Base-by-base conservation (phyloP, 345 rosid genomes). In the Citrus sinensis region DNA sequence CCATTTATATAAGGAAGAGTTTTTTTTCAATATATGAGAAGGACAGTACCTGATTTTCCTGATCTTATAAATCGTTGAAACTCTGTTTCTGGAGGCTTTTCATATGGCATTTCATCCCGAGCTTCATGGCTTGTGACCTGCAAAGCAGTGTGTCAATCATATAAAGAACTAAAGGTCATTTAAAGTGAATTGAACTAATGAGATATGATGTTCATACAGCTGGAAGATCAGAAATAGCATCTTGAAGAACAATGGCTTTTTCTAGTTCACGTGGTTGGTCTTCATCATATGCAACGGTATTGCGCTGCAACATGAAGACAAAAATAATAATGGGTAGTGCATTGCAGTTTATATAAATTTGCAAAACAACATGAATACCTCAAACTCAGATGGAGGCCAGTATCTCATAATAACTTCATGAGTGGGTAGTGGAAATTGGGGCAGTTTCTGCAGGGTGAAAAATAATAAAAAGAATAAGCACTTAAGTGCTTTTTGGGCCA, bases 201-300 rank as follows among this genome's bases (percentile, higher is more conserved):
- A 71, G 76, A 32, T 68, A 76, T 63, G 78, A 78, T 69, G 35
- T 60, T 46, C 80, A 49, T 92, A 92, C 99, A 67, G 75, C 82
- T 72, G 99, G 98, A 80, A 95, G 98, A 92, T 95, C 99, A 63
- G 94, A 93, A 76, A 95, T 91, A 60, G 98, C 98, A 87, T 93
- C 97, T 69, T 81, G 82, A 81, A 95, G 96, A 83, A 95, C 87
- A 75, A 88, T 78, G 35, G 96, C 93, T 75, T 86, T 87, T 65
- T 91, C 98, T 49, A 95, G 85, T 32, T 87, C 87, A 69, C 90
- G 92, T 46, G 93, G 89, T 69, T 90, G 94, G 71, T 82, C 90
- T 91, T 92, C 98, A 79, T 83, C 79, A 79, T 92, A 95, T 68
- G 98, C 99, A 81, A 95, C 99, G 49, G 92, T 91, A 85, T 93